A percentile compares a stretch with the other conserved stretches of the same genome.
phyloP scores from a whole-genome alignment of 306 rosid species.

The Hippophae rhamnoides region DNA sequence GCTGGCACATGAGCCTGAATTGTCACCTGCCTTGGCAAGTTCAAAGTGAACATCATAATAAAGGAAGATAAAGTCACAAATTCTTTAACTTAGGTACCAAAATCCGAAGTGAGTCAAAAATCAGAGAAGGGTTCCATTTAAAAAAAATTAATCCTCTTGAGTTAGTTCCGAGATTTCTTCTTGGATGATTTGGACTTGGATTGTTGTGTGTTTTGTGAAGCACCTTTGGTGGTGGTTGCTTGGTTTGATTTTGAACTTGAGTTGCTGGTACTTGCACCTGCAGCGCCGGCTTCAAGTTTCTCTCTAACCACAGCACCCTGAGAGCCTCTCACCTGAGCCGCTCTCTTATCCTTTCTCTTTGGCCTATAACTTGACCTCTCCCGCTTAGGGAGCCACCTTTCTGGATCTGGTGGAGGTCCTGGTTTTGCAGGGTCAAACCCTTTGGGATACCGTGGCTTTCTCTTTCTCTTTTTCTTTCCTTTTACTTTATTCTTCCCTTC shows the following conservation, averaged over 20 bases:
- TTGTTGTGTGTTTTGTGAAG: slow-evolving; percentile 31
- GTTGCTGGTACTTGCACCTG: slow-evolving; percentile 36
- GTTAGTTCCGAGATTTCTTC: slow-evolving; percentile 81
- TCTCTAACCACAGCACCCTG: slow-evolving; percentile 89
- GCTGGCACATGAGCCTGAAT: too few species aligned
- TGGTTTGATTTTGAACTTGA: slow-evolving; percentile 61
- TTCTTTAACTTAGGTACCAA: too few species aligned
- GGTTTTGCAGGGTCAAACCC: slow-evolving; percentile 94
- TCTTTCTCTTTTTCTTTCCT: slow-evolving; percentile 86
- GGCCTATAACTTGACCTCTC: slow-evolving; percentile 94
- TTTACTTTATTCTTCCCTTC: slow-evolving; percentile 75
- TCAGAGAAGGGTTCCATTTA: slow-evolving; percentile 5
- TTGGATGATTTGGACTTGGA: slow-evolving; percentile 50
- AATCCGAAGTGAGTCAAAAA: slow-evolving; percentile 9
- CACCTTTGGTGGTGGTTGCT: slow-evolving; percentile 46
- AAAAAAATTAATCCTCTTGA: neutral
- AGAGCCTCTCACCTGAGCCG: slow-evolving; percentile 96
- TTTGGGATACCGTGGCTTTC: slow-evolving; percentile 95
- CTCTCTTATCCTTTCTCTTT: slow-evolving; percentile 93
- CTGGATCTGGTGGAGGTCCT: slow-evolving; percentile 98
- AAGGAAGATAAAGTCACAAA: too few species aligned
- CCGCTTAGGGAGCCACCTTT: slow-evolving; percentile 97
- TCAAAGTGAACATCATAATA: too few species aligned
- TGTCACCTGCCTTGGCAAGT: too few species aligned
- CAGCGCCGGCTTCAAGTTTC: slow-evolving; percentile 49